Evolutionary conservation across 2,329 filamentous ascomycete species (phyloP).

Genomic region (Epichloe sp.): DNA sequence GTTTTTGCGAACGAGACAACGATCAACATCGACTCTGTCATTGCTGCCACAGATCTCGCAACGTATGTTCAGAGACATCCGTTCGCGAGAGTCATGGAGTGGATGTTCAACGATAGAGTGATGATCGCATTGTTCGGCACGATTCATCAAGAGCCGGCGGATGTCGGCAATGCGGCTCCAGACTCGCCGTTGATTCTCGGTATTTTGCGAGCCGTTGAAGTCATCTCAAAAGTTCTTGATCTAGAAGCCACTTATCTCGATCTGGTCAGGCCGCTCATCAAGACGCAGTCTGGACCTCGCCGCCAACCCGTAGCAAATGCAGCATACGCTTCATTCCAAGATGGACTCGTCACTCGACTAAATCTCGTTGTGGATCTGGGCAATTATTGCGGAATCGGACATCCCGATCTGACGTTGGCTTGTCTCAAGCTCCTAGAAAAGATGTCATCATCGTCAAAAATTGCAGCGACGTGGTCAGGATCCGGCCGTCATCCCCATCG

Average conservation of each 20-base stretch:
- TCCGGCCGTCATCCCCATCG: slow-evolving; percentile 50
- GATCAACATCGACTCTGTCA: slow-evolving; percentile 60
- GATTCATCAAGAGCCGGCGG: slow-evolving; percentile 61
- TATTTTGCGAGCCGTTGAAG: slow-evolving; percentile 66
- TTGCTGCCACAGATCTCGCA: slow-evolving; percentile 60
- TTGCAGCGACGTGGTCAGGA: slow-evolving; percentile 56
- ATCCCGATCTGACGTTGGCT: slow-evolving; percentile 65
- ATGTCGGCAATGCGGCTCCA: slow-evolving; percentile 57
- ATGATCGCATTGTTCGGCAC: slow-evolving; percentile 65
- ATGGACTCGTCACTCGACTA: slow-evolving; percentile 73
- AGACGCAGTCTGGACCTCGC: slow-evolving; percentile 46
- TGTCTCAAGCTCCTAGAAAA: slow-evolving; percentile 76
- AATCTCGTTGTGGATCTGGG: slow-evolving; percentile 70
- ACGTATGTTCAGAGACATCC: slow-evolving; percentile 81
- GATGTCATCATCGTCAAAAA: slow-evolving; percentile 69
- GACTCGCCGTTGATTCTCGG: slow-evolving; percentile 74
- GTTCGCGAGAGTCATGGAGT: slow-evolving; percentile 91
- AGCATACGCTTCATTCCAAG: slow-evolving; percentile 80
- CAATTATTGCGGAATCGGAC: slow-evolving; percentile 73
- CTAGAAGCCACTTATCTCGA: slow-evolving; percentile 86
- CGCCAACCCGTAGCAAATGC: slow-evolving; percentile 49
- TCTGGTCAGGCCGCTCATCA: slow-evolving; percentile 69
- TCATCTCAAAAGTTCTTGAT: slow-evolving; percentile 71
- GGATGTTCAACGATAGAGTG: slow-evolving; percentile 91
- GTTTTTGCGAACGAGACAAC: slow-evolving; percentile 70